Base-by-base conservation (phyloP, 2,329 filamentous ascomycete species). In the Penicillium oxalicum region DNA sequence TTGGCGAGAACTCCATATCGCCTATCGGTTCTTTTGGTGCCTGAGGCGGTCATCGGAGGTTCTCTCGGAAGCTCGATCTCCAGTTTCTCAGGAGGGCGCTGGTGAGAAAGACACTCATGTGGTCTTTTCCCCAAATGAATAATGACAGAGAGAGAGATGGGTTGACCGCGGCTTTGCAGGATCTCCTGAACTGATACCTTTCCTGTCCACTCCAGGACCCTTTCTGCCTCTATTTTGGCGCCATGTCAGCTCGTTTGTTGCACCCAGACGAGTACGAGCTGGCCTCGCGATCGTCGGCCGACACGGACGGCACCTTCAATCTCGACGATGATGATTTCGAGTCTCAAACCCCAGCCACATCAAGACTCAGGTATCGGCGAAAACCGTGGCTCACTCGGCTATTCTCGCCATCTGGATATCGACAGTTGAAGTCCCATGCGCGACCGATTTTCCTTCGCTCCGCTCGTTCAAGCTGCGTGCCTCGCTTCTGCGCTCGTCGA, bases 201-300 rank as follows among this genome's bases (percentile, higher is more conserved):
- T 32, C 29, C 29, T 11, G 11, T 8, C 11, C 11, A 8, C 29
- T 18, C 13, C 43, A 7, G 9, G 34, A 25, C 25, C 34, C 36
- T 5, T n/a, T 27, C 36, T 9, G 6, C 36, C 26, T n/a, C 18
- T 18, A 18, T 18, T 18, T 18, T 18, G 18, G 48, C 52, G 55
- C 47, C 48, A 72, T 72, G 69, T 62, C 68, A 48, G 55, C 62
- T 39, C 68, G 65, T 49, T 60, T 70, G 39, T 60, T 70, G 25
- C 64, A 70, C 48, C 68, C 69, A 12, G 67, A 72, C 51, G 69
- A 70, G 55, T 72, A 71, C 52, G 68, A 72, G 58, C 63, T 71
- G 34, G 66, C 59, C 29, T 60, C 61, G 47, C 66, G 67, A 7
- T 70, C 70, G 5, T 72, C 70, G 1, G 37, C 64, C 26, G 70